A percentile compares a stretch with the other conserved stretches of the same genome.
Evolutionary conservation across 2,329 filamentous ascomycete genomes (phyloP).

Genomic region (Claviceps monticola): DNA sequence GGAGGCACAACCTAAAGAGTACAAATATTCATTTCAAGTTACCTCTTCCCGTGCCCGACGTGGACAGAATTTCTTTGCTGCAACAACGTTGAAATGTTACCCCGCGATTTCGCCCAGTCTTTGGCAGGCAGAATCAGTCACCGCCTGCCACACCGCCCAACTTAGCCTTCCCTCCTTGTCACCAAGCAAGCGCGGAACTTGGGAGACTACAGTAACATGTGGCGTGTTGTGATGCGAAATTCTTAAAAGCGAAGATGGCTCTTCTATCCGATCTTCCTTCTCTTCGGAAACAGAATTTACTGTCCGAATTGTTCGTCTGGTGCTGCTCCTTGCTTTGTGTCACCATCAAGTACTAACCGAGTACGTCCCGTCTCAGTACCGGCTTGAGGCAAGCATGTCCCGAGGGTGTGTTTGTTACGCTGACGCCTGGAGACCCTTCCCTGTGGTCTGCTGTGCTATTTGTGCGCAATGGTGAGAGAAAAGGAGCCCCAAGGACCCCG

Average conservation of each 20-base stretch:
- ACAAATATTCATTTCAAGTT: background rate
- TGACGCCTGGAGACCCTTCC: slow-evolving; percentile 67
- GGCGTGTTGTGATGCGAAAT: background rate
- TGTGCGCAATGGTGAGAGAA: slow-evolving; percentile 58
- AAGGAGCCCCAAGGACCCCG: background rate
- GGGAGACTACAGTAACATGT: background rate
- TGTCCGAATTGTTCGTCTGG: slow-evolving; percentile 62
- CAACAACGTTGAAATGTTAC: background rate
- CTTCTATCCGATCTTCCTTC: slow-evolving; percentile 34
- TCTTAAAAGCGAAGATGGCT: background rate
- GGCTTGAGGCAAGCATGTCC: slow-evolving; percentile 73
- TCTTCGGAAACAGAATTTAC: slow-evolving; percentile 59
- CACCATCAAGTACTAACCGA: slow-evolving; percentile 1
- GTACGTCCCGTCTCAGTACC: slow-evolving; percentile 35
- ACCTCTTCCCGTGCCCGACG: background rate
- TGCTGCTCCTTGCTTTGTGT: background rate
- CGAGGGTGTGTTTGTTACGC: slow-evolving; percentile 72
- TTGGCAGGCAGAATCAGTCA: slow-evolving; percentile 11
- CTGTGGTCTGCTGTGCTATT: slow-evolving; percentile 90
- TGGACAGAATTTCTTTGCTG: background rate
- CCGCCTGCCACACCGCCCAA: slow-evolving; percentile 8
- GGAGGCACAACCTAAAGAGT: background rate
- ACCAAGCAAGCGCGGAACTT: background rate
- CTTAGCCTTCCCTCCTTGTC: background rate
- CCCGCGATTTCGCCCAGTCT: slow-evolving; percentile 5